Conservation (phyloP, 805 yeast genomes). For the Nakazawaea peltata region DNA sequence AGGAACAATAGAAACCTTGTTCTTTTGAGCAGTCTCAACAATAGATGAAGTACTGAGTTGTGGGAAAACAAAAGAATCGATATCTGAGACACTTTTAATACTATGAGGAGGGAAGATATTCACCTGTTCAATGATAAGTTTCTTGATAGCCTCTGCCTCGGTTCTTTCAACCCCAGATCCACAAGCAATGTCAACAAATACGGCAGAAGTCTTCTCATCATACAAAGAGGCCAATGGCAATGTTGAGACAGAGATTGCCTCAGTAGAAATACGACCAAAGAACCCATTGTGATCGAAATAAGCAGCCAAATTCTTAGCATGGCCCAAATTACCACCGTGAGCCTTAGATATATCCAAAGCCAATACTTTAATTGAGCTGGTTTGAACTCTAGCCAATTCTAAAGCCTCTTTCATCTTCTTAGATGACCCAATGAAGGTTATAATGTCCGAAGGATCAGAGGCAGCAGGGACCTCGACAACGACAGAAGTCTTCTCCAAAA, state of each 20-base stretch:
- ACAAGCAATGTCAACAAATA: constrained; percentile 58
- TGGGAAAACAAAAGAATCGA: constrained; percentile 52
- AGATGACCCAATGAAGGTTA: constrained; percentile 56
- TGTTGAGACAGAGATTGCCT: constrained; percentile 33
- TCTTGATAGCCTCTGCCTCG: constrained; percentile 56
- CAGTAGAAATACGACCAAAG: constrained; percentile 35
- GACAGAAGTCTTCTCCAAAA: constrained; percentile 48
- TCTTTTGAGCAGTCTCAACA: constrained; percentile 31
- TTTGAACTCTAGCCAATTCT: constrained; percentile 47
- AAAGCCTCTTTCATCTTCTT: constrained; percentile 54
- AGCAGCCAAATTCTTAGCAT: constrained; percentile 69
- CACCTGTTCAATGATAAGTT: constrained; percentile 63
- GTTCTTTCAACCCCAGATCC: constrained; percentile 31
- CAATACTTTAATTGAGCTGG: constrained; percentile 54
- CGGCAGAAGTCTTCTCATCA: constrained; percentile 30
- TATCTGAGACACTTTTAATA: constrained; percentile 49
- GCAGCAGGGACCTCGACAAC: constrained; percentile 44
- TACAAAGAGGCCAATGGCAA: constrained; percentile 40
- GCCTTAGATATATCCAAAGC: constrained; percentile 81
- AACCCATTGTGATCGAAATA: constrained; percentile 49
- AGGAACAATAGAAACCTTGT: constrained; percentile 51
- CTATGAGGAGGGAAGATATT: constrained; percentile 65
- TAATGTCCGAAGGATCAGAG: constrained; percentile 34
- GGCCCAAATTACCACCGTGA: constrained; percentile 70
- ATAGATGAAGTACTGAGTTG: constrained; percentile 34